Base-by-base conservation (phyloP, 2,329 filamentous ascomycete species). In the Penicillium decumbens region DNA sequence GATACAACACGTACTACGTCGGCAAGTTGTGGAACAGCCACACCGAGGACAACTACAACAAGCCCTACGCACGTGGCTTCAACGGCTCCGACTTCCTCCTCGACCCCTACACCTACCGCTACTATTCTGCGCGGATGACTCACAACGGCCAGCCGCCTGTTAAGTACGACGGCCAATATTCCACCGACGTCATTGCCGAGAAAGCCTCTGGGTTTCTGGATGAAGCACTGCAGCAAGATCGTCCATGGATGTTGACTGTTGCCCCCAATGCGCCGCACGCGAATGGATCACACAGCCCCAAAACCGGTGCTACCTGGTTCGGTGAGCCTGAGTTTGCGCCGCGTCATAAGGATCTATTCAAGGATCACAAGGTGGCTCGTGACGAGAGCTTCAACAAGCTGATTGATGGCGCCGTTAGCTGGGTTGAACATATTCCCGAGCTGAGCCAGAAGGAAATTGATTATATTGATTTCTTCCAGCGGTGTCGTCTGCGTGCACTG, bases 1-100 rank as follows among this genome's bases (percentile, higher is more conserved):
- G 84, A 0, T 88, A 88, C 62, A 80, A 81, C 55, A 88, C 85
- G 0, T 88, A 86, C 60, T 89, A 88, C 58, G 81, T 80, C 0
- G 86, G 68, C 12, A 89, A 89, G 62, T 72, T 88, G 4, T 84
- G 85, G 69, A 89, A 89, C 56, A 74, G 77, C 0, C 83, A 87
- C 44, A 79, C 72, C 0, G 72, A 79, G 1, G 60, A 74, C 0
- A 88, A 85, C 50, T 88, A 86, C 61, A 70, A 84, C 60, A 70
- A 73, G 3, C 79, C 83, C 0, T 75, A 70, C 37, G 75, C 79
- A 0, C 75, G 73, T 0, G 84, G 83, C 0, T 88, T 81, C 74
- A 85, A 75, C 10, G 75, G 73, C 6, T 80, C 77, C 5, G 77
- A 78, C 52, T 79, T 85, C 55, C 70, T 86, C 1, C 70, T 87